phyloP scores from a whole-genome alignment of 257 asterid genomes.

The Verbascum thapsus region DNA sequence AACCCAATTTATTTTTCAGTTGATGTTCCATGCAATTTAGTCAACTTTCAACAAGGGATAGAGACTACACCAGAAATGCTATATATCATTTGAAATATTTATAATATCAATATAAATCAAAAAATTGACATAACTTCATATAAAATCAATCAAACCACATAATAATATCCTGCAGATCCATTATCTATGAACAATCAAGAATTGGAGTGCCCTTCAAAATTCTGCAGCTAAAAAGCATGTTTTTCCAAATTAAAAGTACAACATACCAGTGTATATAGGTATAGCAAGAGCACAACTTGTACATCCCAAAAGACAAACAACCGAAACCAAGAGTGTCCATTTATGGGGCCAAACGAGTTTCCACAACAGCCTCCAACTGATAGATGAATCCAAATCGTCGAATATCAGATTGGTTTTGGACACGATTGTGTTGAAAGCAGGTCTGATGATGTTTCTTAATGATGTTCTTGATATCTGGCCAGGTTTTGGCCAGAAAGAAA shows the following conservation, averaged over 20 bases:
- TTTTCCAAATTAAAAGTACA: conserved; percentile 9
- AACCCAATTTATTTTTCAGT: too few species aligned
- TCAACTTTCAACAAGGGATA: too few species aligned
- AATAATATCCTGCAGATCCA: too few species aligned
- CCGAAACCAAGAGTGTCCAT: conserved; percentile 60
- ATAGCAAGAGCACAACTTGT: conserved; percentile 74
- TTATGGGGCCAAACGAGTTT: conserved; percentile 65
- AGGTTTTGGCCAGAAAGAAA: conserved; percentile 30
- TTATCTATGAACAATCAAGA: too few species aligned
- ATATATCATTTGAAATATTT: too few species aligned
- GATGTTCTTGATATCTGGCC: conserved; percentile 24
- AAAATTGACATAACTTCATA: too few species aligned
- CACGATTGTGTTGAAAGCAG: conserved; percentile 72
- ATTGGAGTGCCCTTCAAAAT: too few species aligned
- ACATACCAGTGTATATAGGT: conserved; percentile 75
- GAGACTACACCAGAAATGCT: too few species aligned
- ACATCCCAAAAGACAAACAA: conserved; percentile 64
- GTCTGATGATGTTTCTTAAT: conserved; percentile 44
- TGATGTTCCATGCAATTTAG: too few species aligned
- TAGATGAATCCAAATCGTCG: conserved; percentile 40
- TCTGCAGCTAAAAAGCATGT: background rate
- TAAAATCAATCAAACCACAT: conserved; percentile 1
- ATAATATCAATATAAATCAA: too few species aligned
- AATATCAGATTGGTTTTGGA: conserved; percentile 64
- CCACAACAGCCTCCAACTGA: conserved; percentile 85